Conservation (phyloP, 2,329 filamentous ascomycete genomes). For the Hyphodiscus sp. region DNA sequence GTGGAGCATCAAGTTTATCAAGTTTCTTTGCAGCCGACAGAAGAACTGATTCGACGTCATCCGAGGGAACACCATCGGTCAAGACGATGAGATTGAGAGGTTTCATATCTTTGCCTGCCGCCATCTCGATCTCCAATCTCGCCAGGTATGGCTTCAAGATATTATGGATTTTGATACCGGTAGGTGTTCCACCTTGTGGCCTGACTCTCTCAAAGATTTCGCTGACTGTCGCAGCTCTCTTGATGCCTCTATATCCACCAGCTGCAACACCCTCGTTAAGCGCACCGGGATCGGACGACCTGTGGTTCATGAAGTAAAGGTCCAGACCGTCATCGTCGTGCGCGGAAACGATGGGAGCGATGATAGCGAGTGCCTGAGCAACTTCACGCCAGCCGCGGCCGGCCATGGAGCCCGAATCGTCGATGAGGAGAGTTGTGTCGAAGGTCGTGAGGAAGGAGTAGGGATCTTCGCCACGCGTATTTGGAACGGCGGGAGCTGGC, state of each 20-base stretch:
- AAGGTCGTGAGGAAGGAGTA: conserved; percentile 74
- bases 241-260: conserved; percentile 60
- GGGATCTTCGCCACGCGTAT: conserved; percentile 50
- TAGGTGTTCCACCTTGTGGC: conserved; percentile 66
- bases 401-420: conserved; percentile 85
- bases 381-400: conserved; percentile 74
- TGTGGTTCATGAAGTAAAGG: conserved; percentile 81
- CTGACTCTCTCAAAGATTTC: conserved; percentile 63
- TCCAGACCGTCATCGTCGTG: conserved; percentile 84
- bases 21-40: conserved; percentile 62
- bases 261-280: conserved; percentile 32
- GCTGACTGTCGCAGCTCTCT: conserved; percentile 48
- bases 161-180: conserved; percentile 60
- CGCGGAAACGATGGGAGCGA: conserved; percentile 74
- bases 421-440: conserved; percentile 85
- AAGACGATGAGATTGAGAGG: conserved; percentile 90
- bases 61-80: conserved; percentile 77
- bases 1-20: conserved; percentile 60
- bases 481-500: conserved; percentile 12
- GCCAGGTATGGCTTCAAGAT: conserved; percentile 70
- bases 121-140: conserved; percentile 39
- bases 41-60: conserved; percentile 70
- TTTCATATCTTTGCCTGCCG: conserved; percentile 45
- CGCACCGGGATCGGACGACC: conserved; percentile 34
- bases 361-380: conserved; percentile 58